These are phyloP conservation scores for Sporothrix globosa DNA, from an alignment of 2,329 filamentous ascomycete species.

Conservation along the genomic window DNA sequence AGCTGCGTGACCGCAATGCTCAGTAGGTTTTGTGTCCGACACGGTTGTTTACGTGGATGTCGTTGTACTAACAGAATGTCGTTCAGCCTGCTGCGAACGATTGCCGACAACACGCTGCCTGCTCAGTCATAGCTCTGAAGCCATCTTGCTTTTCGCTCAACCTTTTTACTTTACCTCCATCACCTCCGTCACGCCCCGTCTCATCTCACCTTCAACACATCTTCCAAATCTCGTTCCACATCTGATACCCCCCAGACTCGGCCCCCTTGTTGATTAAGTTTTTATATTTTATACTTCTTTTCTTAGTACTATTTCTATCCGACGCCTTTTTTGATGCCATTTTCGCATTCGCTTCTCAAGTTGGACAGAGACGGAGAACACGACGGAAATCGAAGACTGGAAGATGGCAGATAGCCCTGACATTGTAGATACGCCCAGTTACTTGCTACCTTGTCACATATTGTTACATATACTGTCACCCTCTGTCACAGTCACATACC, in stretches of 20 bases:
- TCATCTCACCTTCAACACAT: constrained; percentile 6
- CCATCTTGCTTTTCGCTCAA: background rate
- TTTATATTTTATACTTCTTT: background rate
- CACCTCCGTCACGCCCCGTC: background rate
- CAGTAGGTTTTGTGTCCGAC: constrained; percentile 31
- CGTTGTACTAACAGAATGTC: background rate
- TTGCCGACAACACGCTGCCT: constrained; percentile 30
- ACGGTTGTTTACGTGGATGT: background rate
- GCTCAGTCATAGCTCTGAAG: constrained; percentile 1
- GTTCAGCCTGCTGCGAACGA: constrained; percentile 28
- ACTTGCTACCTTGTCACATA: constrained; percentile 15
- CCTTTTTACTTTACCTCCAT: background rate
- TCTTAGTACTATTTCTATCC: background rate
- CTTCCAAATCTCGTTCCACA: constrained; percentile 23
- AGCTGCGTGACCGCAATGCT: constrained; percentile 40
- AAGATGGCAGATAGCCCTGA: background rate
- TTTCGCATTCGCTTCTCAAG: background rate
- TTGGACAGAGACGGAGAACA: background rate
- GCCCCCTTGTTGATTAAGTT: constrained; percentile 15
- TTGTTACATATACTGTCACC: constrained; percentile 2
- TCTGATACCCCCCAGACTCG: constrained; percentile 32
- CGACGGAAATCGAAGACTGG: background rate
- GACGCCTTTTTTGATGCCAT: background rate
- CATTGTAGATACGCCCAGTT: constrained; percentile 6
- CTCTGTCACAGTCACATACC: background rate